Evolutionary conservation across 108 stramenopile genomes (phyloP).

Genomic region (Conticribra weissflogii): DNA sequence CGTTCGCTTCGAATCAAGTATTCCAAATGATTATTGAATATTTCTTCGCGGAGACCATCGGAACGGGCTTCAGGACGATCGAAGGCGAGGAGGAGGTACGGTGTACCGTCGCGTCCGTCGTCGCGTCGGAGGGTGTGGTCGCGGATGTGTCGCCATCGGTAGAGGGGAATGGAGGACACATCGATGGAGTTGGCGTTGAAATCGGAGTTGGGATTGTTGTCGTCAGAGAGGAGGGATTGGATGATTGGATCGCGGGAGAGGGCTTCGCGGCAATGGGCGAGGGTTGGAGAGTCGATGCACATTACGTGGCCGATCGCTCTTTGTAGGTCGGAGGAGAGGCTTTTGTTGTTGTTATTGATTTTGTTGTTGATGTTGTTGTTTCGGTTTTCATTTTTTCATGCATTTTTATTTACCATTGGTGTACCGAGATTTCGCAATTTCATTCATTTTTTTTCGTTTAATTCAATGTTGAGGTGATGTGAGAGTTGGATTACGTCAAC

Average conservation of each 20-base stretch:
- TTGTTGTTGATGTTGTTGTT: too few relatives aligned
- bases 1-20: conserved; percentile 78
- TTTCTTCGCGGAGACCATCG: conserved; percentile 56
- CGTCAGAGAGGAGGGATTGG: conserved; percentile 53
- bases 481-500: too few relatives aligned
- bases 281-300: conserved; percentile 72
- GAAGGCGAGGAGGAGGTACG: conserved; percentile 66
- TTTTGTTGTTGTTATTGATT: conserved; percentile 32
- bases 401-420: too few relatives aligned
- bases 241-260: conserved; percentile 74
- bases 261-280: conserved; percentile 66
- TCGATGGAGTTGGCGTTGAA: conserved; percentile 25
- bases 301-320: conserved; percentile 77
- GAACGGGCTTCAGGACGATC: conserved; percentile 61
- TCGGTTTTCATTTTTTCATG: too few relatives aligned
- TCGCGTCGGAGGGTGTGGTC: conserved; percentile 79
- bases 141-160: conserved; percentile 87
- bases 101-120: conserved; percentile 78
- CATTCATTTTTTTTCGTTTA: too few relatives aligned
- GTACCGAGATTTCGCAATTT: too few relatives aligned
- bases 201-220: too few relatives aligned
- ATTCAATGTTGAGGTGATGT: too few relatives aligned
- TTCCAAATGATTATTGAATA: conserved; percentile 56
- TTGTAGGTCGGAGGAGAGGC: conserved; percentile 77
- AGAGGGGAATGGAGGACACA: conserved; percentile 61